A percentile compares a stretch with the other conserved stretches of the same genome.
phyloP scores from a whole-genome alignment of 768 basidiomycete genomes.

The Phaffia australis region DNA sequence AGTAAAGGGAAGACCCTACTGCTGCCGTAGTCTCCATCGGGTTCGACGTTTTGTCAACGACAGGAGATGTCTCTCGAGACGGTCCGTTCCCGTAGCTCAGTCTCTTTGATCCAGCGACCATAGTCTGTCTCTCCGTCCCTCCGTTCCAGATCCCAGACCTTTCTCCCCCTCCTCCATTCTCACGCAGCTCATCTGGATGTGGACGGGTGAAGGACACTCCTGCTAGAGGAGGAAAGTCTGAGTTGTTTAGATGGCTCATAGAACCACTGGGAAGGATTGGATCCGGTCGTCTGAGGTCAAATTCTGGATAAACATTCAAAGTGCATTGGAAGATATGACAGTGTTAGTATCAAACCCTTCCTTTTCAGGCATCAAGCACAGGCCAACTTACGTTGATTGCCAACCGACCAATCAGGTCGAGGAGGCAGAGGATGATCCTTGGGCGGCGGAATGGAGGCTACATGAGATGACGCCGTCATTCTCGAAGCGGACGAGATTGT shows the following conservation, averaged over 20 bases:
- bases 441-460: slow-evolving; percentile 23
- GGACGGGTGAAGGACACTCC: background rate
- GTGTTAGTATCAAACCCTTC: background rate
- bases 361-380: background rate
- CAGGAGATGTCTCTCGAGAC: slow-evolving; percentile 9
- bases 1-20: too few relatives aligned
- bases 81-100: background rate
- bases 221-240: slow-evolving; percentile 21
- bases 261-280: background rate
- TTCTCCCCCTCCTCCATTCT: background rate
- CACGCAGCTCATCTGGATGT: background rate
- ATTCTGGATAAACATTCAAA: slow-evolving; percentile 11
- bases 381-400: slow-evolving; percentile 15
- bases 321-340: background rate
- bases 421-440: slow-evolving; percentile 25
- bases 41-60: background rate
- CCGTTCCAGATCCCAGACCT: slow-evolving; percentile 1
- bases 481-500: slow-evolving; percentile 18
- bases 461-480: slow-evolving; percentile 6
- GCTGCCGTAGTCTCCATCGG: too few relatives aligned
- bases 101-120: too few relatives aligned
- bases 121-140: slow-evolving; percentile 3
- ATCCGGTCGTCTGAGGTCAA: slow-evolving; percentile 20
- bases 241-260: background rate
- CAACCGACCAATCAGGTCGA: slow-evolving; percentile 24